Percentiles rank a stretch among this genome's conserved stretches.
Conservation (phyloP, 495 filamentous ascomycete genomes). For the Lentithecium fluviatile region DNA sequence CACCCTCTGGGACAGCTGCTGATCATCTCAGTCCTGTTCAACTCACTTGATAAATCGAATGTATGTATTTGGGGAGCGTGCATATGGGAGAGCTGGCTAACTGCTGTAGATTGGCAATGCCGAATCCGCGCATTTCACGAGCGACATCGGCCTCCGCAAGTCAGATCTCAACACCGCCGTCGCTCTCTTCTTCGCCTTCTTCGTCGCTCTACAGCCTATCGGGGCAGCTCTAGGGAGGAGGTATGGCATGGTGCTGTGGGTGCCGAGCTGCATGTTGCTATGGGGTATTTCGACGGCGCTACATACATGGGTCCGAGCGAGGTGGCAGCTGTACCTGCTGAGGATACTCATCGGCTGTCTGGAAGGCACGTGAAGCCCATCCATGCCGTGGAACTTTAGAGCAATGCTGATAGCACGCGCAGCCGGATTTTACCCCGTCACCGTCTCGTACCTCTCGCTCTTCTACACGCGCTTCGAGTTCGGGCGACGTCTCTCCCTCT, state of each 20-base stretch:
- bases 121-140: conserved; percentile 52
- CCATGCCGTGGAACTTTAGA: not conserved
- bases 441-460: conserved; percentile 52
- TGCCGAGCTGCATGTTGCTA: conserved; percentile 54
- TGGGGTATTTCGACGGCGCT: conserved; percentile 55
- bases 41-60: conserved; percentile 54
- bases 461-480: conserved; percentile 60
- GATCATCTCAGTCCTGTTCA: conserved; percentile 44
- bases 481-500: conserved; percentile 52
- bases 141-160: conserved; percentile 46
- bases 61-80: conserved; percentile 7
- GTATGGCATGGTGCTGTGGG: conserved; percentile 54
- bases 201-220: conserved; percentile 57
- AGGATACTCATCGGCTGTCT: conserved; percentile 48
- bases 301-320: conserved; percentile 45
- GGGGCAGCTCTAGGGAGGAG: conserved; percentile 55
- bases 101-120: conserved; percentile 50
- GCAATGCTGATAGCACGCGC: not conserved
- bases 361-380: conserved; percentile 36
- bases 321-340: conserved; percentile 45
- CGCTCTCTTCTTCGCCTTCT: conserved; percentile 56
- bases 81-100: not conserved
- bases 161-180: conserved; percentile 56
- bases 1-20: too few species aligned
- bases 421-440: conserved; percentile 56